These are phyloP conservation scores for Cyclotella sp. DNA, from an alignment of 108 stramenopile species.

Conservation along the genomic window DNA sequence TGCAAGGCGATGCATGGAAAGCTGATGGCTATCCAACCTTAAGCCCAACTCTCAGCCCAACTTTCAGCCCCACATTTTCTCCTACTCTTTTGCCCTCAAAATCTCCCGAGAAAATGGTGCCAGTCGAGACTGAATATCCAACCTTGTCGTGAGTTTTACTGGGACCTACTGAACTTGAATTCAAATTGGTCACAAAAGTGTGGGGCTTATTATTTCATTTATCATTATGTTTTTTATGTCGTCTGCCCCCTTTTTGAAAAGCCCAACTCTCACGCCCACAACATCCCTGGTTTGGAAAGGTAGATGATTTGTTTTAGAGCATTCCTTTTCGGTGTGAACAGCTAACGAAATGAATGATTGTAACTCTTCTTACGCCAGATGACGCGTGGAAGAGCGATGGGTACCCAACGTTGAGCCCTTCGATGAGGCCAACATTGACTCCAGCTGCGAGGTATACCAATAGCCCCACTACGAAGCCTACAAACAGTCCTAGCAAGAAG, in stretches of 20 bases:
- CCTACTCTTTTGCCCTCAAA: neutral
- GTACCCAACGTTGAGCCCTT: neutral
- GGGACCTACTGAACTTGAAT: no score
- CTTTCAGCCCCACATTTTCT: constrained; percentile 1
- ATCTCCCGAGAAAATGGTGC: neutral
- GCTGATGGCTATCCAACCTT: constrained; percentile 3
- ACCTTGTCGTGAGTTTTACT: constrained; percentile 1
- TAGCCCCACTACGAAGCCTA: neutral
- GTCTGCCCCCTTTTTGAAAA: neutral
- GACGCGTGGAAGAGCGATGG: constrained; percentile 2
- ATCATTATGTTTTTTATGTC: no score
- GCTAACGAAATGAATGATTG: neutral
- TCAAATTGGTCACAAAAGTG: no score
- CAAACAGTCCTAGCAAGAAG: neutral
- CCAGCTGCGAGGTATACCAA: neutral
- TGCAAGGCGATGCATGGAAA: constrained; percentile 10
- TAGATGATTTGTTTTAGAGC: no score
- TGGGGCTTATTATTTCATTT: no score
- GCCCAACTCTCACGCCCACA: neutral
- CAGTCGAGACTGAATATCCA: neutral
- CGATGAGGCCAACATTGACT: neutral
- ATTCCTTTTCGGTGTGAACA: no score
- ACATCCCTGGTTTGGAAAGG: neutral
- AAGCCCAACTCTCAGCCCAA: neutral
- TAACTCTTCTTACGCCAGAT: neutral